Percentiles rank a stretch among this genome's conserved stretches.
These are phyloP conservation scores for Gymnopilus dilepis DNA, from an alignment of 768 basidiomycete species.

Conservation along the genomic window DNA sequence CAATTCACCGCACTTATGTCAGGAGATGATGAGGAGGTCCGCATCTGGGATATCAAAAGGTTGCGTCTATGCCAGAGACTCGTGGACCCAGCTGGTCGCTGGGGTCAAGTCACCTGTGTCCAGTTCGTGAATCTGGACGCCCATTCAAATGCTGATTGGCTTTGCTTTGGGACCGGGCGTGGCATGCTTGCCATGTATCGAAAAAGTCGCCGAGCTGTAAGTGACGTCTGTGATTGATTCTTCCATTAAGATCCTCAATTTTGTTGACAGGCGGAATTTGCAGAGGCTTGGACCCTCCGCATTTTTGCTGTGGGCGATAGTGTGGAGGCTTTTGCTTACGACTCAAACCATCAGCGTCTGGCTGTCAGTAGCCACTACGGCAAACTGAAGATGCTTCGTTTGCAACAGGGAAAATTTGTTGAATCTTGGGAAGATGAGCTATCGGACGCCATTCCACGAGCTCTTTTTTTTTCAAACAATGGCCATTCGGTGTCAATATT, in stretches of 20 bases:
- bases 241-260: not conserved
- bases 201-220: not conserved
- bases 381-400: not conserved
- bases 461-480: not conserved
- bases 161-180: no score
- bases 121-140: no score
- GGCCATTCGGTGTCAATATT: not conserved
- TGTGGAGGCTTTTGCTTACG: not conserved
- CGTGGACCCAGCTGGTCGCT: no score
- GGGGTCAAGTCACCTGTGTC: no score
- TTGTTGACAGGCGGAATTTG: not conserved
- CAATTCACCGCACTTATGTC: no score
- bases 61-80: no score
- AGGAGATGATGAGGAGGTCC: no score
- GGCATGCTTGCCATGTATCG: not conserved
- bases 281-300: not conserved
- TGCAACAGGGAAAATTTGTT: not conserved
- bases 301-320: not conserved
- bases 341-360: not conserved
- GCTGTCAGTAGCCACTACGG: not conserved
- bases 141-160: no score
- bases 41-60: no score
- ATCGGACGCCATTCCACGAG: not conserved
- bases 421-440: not conserved
- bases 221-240: not conserved